Evolutionary conservation across 2,329 filamentous ascomycete genomes (phyloP).

Genomic region (Ophiostoma montium): DNA sequence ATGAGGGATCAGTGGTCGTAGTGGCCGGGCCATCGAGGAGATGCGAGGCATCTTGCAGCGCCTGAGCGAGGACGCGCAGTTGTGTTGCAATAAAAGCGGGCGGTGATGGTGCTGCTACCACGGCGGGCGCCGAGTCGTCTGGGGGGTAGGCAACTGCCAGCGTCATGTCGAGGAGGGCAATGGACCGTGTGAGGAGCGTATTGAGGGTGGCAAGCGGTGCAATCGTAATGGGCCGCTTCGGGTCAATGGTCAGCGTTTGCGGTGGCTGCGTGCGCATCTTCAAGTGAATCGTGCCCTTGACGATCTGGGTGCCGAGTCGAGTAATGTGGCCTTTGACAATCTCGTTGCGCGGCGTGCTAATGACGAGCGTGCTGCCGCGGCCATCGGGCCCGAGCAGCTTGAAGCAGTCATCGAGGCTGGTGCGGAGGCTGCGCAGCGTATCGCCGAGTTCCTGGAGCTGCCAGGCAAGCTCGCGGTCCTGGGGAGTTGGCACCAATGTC

Average conservation of each 20-base stretch:
- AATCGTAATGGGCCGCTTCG: slow-evolving; percentile 41
- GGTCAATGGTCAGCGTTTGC: slow-evolving; percentile 34
- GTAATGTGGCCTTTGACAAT: slow-evolving; percentile 86
- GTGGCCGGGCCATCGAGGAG: slow-evolving; percentile 41
- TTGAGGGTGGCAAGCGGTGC: slow-evolving; percentile 58
- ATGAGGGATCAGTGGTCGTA: slow-evolving; percentile 25
- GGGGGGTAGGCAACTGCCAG: slow-evolving; percentile 39
- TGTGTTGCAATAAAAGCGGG: slow-evolving; percentile 36
- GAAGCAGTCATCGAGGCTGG: slow-evolving; percentile 77
- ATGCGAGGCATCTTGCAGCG: slow-evolving; percentile 35
- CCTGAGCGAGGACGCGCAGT: slow-evolving; percentile 39
- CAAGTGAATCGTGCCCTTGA: slow-evolving; percentile 74
- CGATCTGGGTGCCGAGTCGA: slow-evolving; percentile 74
- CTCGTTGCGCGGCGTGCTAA: slow-evolving; percentile 79
- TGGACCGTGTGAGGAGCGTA: slow-evolving; percentile 64
- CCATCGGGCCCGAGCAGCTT: slow-evolving; percentile 46
- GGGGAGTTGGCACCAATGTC: slow-evolving; percentile 19
- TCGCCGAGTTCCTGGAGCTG: slow-evolving; percentile 35
- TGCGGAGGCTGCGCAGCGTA: slow-evolving; percentile 35
- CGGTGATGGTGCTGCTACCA: not conserved
- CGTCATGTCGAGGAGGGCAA: slow-evolving; percentile 71
- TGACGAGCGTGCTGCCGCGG: slow-evolving; percentile 57
- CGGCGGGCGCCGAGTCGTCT: no score
- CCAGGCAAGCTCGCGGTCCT: slow-evolving; percentile 42
- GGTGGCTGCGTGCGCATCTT: slow-evolving; percentile 54